Conservation (phyloP, 257 asterid species). For the Ilex asprella region DNA sequence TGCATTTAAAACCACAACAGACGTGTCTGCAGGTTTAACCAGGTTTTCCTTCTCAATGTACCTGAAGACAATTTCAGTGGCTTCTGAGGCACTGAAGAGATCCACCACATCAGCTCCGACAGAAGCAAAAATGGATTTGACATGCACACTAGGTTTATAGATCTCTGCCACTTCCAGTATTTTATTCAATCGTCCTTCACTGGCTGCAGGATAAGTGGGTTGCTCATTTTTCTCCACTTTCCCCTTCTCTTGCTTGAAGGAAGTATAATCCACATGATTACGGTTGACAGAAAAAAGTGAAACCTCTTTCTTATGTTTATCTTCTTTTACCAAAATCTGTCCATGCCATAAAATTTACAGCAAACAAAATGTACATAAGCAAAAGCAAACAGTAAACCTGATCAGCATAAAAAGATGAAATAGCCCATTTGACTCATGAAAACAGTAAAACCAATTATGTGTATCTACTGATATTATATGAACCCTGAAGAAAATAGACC, state of each 20-base stretch:
- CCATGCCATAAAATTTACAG: constrained; percentile 21
- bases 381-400: neutral
- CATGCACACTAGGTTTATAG: constrained; percentile 83
- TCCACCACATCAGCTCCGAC: constrained; percentile 61
- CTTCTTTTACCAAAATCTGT: constrained; percentile 87
- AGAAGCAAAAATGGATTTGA: constrained; percentile 65
- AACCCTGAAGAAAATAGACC: too few species aligned
- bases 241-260: constrained; percentile 82
- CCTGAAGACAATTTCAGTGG: constrained; percentile 66
- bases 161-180: constrained; percentile 64
- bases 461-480: too few species aligned
- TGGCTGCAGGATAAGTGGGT: constrained; percentile 27
- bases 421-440: too few species aligned
- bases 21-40: constrained; percentile 58
- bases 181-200: constrained; percentile 42
- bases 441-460: too few species aligned
- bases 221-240: constrained; percentile 50
- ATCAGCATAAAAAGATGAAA: too few species aligned
- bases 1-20: constrained; percentile 67
- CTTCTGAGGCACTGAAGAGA: constrained; percentile 68
- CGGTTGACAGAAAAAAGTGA: constrained; percentile 53
- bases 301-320: constrained; percentile 82
- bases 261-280: constrained; percentile 66
- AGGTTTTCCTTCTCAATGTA: constrained; percentile 82
- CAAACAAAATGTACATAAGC: constrained; percentile 4